A percentile compares a stretch with the other conserved stretches of the same genome.
phyloP scores from a whole-genome alignment of 495 filamentous ascomycete species.

The Xylaria curta region DNA sequence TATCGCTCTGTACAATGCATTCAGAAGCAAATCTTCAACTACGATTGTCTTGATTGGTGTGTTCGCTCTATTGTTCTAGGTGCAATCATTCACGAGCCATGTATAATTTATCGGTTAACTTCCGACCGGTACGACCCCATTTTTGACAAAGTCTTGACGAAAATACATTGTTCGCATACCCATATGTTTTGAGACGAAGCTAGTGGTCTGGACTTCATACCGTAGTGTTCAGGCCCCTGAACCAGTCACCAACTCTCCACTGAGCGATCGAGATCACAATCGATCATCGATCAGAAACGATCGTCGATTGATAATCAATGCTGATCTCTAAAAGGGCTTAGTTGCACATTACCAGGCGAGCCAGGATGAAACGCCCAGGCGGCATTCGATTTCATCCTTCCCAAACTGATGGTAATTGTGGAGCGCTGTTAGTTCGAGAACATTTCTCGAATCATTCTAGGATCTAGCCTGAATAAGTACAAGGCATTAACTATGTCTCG shows the following conservation, averaged over 20 bases:
- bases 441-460: background rate
- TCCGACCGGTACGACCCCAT: no score
- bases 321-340: background rate
- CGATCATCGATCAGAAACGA: background rate
- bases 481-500: no score
- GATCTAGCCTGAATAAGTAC: background rate
- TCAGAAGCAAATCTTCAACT: no score
- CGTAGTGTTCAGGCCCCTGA: background rate
- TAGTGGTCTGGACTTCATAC: slow-evolving; percentile 5
- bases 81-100: no score
- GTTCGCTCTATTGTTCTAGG: no score
- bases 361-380: slow-evolving; percentile 21
- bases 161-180: background rate
- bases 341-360: background rate
- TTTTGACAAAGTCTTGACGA: background rate
- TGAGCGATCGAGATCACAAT: slow-evolving; percentile 15
- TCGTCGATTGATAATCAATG: slow-evolving; percentile 12
- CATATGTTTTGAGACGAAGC: background rate
- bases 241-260: slow-evolving; percentile 10
- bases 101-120: no score
- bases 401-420: slow-evolving; percentile 24
- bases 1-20: background rate
- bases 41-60: no score
- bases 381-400: slow-evolving; percentile 6
- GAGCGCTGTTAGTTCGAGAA: slow-evolving; percentile 16